phyloP scores from a whole-genome alignment of 2,329 filamentous ascomycete species.

The Tolypocladium ovalisporum region DNA sequence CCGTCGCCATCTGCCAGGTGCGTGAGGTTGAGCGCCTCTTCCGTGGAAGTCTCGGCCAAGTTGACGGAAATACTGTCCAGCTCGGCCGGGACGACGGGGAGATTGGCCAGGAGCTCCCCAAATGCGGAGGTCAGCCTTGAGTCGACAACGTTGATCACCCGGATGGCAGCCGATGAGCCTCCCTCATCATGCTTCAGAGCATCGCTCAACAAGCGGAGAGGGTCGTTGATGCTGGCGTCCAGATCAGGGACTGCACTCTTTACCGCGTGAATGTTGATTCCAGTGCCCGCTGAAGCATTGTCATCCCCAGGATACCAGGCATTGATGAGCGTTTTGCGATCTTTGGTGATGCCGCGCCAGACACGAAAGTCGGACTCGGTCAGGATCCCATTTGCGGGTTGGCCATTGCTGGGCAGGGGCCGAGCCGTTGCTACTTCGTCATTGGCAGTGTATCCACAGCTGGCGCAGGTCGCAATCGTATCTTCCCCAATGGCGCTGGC shows the following conservation, averaged over 20 bases:
- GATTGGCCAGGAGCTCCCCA: conserved; percentile 9
- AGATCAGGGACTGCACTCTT: conserved; percentile 56
- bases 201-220: conserved; percentile 39
- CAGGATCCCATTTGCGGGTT: neutral
- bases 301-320: conserved; percentile 49
- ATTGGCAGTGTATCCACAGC: conserved; percentile 71
- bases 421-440: conserved; percentile 63
- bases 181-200: conserved; percentile 14
- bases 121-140: conserved; percentile 16
- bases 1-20: conserved; percentile 54
- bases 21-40: conserved; percentile 46
- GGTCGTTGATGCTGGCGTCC: conserved; percentile 58
- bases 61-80: conserved; percentile 2
- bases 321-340: conserved; percentile 57
- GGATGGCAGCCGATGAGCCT: neutral
- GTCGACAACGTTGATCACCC: conserved; percentile 24
- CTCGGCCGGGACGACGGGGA: conserved; percentile 14
- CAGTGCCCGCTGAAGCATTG: conserved; percentile 14
- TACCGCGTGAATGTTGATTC: conserved; percentile 45
- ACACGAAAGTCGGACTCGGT: conserved; percentile 18
- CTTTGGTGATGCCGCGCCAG: conserved; percentile 57
- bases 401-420: neutral
- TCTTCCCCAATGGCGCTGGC: conserved; percentile 75
- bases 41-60: conserved; percentile 22
- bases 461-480: conserved; percentile 62